A percentile compares a stretch with the other conserved stretches of the same genome.
Evolutionary conservation across 352 stramenopile species (phyloP).

Genomic region (Thraustochytrium sp.): DNA sequence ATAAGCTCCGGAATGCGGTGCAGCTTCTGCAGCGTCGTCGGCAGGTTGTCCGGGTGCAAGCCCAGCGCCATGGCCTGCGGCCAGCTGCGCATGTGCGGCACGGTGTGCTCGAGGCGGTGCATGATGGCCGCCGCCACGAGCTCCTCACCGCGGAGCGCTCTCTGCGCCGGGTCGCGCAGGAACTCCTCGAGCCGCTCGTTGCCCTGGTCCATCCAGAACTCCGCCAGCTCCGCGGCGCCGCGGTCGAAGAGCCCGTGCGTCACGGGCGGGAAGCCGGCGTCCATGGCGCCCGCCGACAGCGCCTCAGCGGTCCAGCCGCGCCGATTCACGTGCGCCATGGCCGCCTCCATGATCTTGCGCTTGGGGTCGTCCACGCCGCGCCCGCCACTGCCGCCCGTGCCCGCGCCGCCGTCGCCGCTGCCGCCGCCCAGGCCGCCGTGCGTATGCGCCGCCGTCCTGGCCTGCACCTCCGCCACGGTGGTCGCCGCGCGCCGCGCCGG

Average conservation of each 20-base stretch:
- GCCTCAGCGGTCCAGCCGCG: conserved; percentile 34
- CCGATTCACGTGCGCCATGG: conserved; percentile 30
- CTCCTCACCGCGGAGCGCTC: background rate
- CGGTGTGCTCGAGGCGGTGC: conserved; percentile 18
- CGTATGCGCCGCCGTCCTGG: too few species aligned
- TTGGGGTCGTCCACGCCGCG: background rate
- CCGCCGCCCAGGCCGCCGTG: too few species aligned
- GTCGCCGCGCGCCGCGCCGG: too few species aligned
- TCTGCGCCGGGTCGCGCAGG: background rate
- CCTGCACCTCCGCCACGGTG: too few species aligned
- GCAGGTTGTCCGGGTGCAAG: conserved; percentile 26
- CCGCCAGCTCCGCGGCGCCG: conserved; percentile 34
- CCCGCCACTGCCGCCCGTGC: background rate
- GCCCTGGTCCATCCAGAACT: conserved; percentile 40
- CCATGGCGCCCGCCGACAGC: conserved; percentile 3
- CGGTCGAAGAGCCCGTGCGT: conserved; percentile 13
- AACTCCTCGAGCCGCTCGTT: conserved; percentile 20
- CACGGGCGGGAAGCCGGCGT: conserved; percentile 3
- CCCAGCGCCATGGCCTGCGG: conserved; percentile 43
- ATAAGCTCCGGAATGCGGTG: conserved; percentile 6
- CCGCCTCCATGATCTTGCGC: background rate
- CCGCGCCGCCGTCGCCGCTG: too few species aligned
- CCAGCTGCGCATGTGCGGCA: conserved; percentile 35
- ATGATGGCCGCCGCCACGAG: background rate
- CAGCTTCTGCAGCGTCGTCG: conserved; percentile 27